Percentiles rank a stretch among this genome's conserved stretches.
phyloP scores from a whole-genome alignment of 768 basidiomycete genomes.

The Amylocystis lapponica region DNA sequence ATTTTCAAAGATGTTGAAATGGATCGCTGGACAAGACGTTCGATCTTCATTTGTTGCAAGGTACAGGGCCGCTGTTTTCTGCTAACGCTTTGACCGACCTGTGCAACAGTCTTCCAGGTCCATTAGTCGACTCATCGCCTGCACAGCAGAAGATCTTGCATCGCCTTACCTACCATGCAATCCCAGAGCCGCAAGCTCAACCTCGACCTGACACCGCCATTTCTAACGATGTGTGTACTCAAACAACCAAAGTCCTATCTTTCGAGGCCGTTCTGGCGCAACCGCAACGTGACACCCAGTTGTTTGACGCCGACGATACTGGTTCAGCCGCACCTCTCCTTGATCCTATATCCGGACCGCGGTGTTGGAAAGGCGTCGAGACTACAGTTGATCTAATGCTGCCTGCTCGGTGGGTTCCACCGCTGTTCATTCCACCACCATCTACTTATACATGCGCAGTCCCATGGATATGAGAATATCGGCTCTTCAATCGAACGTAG shows the following conservation, averaged over 20 bases:
- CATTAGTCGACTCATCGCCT: conserved; percentile 26
- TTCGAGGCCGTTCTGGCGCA: conserved; percentile 15
- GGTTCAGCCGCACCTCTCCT: no score
- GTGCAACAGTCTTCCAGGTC: conserved; percentile 32
- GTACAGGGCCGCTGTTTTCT: conserved; percentile 25
- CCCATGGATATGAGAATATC: conserved; percentile 55
- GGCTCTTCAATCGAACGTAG: conserved; percentile 26
- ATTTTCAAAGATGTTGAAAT: conserved; percentile 37
- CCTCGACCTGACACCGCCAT: not conserved
- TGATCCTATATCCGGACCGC: conserved; percentile 8
- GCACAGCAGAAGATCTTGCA: conserved; percentile 33
- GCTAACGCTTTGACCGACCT: not conserved
- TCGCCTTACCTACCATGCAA: conserved; percentile 43
- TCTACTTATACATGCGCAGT: conserved; percentile 25
- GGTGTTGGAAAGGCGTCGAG: conserved; percentile 34
- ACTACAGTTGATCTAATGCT: conserved; percentile 44
- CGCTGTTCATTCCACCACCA: not conserved
- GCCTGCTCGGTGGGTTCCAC: conserved; percentile 44
- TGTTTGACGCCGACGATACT: not conserved
- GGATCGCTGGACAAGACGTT: conserved; percentile 32
- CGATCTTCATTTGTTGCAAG: conserved; percentile 46
- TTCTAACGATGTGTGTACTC: not conserved
- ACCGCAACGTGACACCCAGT: not conserved
- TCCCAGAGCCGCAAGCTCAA: conserved; percentile 16
- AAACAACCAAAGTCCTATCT: conserved; percentile 7